Base-by-base conservation (phyloP, 2,329 filamentous ascomycete species). In the Paracoccidioides brasiliensis region DNA sequence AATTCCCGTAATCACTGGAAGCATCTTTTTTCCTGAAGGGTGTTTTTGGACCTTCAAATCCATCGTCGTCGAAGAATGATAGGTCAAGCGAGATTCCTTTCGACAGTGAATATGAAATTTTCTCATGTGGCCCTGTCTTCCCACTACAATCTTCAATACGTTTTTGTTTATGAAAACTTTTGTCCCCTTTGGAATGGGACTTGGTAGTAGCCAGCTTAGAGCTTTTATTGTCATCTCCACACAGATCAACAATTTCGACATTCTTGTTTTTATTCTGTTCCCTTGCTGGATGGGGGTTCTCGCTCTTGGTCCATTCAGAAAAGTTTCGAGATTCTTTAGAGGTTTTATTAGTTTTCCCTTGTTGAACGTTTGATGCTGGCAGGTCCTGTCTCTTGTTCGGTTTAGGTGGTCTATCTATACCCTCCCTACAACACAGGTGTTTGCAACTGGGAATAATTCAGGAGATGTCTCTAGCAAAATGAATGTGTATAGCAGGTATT, bases 381-480 rank as follows among this genome's bases (percentile, higher is more conserved):
- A n/a, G n/a, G n/a, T 43, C 37, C 52, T 67, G 60, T 56, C 62
- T 69, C 49, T 65, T 68, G 41, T 53, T 63, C 14, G 71, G 57
- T 66, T 76, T 75, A 45, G 79, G 73, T 56, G 80, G 83, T 59
- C 82, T 87, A 40, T 86, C 81, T 15, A 86, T 64, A 0, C 87
- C 87, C 57, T 87, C 81, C 30, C 78, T 78, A 63, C 87, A 91
- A 63, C 87, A 91, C 40, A 78, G 69, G 63, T 91, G 87, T 61
- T 82, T 86, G 68, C 87, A 90, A 8, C 73, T 76, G 38, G 56
- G 60, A 38, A 41, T 38, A 28, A 42, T 8, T 53, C 41, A 71
- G 22, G 4, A 74, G 72, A 42, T 67, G 65, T n/a, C 15, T 57
- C 67, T 69, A 0, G 62, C 32, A 60, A 71, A 71, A 28, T 63